Percentiles rank a stretch among this genome's conserved stretches.
These are phyloP conservation scores for Gossypium australe DNA, from an alignment of 345 rosid species.

Conservation along the genomic window DNA sequence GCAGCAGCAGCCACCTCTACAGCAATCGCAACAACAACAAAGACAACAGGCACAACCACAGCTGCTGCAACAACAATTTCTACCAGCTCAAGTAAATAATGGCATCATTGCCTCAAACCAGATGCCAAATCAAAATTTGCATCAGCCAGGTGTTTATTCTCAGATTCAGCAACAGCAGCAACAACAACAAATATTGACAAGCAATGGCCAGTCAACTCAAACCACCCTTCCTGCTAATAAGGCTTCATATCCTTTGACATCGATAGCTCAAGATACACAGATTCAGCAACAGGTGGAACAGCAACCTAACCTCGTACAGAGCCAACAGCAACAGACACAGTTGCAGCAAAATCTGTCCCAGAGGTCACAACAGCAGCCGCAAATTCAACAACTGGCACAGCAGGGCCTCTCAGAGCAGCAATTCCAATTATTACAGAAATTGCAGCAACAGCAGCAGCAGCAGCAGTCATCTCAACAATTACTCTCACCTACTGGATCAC, in stretches of 20 bases:
- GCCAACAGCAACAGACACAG: conserved; percentile 62
- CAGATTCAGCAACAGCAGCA: conserved; percentile 64
- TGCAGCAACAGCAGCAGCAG: conserved; percentile 40
- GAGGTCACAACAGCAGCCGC: conserved; percentile 51
- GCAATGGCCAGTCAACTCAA: conserved; percentile 39
- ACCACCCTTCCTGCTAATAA: conserved; percentile 34
- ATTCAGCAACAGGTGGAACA: conserved; percentile 61
- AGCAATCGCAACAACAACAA: conserved; percentile 21
- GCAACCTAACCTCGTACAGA: conserved; percentile 48
- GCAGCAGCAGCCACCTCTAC: conserved; percentile 21
- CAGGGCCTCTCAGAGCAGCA: conserved; percentile 77
- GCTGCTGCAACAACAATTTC: conserved; percentile 41
- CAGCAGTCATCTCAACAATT: conserved; percentile 57
- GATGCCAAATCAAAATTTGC: conserved; percentile 34
- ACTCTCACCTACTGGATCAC: conserved; percentile 50
- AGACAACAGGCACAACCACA: conserved; percentile 20
- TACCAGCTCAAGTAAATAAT: conserved; percentile 37
- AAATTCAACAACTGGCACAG: conserved; percentile 56
- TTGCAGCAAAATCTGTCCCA: conserved; percentile 54
- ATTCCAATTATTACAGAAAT: conserved; percentile 59
- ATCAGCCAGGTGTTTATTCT: conserved; percentile 45
- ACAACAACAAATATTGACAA: conserved; percentile 33
- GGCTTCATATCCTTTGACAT: conserved; percentile 45
- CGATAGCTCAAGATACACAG: conserved; percentile 57
- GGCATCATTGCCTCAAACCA: conserved; percentile 44